A percentile compares a stretch with the other conserved stretches of the same genome.
Conservation (phyloP, 768 basidiomycete species). For the Strobilomyces echinocephalus region DNA sequence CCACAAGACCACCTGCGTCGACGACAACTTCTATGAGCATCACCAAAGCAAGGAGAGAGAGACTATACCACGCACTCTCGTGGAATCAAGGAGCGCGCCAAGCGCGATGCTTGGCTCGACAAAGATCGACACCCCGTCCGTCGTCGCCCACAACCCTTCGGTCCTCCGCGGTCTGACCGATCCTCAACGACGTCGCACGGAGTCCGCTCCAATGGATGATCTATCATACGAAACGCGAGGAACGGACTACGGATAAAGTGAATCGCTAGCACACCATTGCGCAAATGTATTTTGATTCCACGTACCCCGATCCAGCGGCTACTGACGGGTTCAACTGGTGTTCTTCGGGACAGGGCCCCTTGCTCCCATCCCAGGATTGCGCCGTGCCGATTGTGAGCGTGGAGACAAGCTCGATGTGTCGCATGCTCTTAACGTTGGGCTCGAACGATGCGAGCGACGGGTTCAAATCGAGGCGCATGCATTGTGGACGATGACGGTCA, state of each 20-base stretch:
- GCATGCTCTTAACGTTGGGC: slow-evolving; percentile 33
- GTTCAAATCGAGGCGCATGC: slow-evolving; percentile 11
- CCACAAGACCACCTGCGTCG: too few species aligned
- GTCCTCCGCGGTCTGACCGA: not conserved
- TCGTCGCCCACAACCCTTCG: not conserved
- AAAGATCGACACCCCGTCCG: not conserved
- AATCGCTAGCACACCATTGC: slow-evolving; percentile 28
- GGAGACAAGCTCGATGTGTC: slow-evolving; percentile 5
- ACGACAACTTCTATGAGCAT: too few species aligned
- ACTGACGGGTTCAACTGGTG: slow-evolving; percentile 23
- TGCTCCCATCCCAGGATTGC: slow-evolving; percentile 21
- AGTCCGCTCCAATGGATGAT: not conserved
- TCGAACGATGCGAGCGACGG: slow-evolving; percentile 31
- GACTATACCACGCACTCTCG: slow-evolving; percentile 26
- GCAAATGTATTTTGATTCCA: slow-evolving; percentile 35
- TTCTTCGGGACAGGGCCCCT: slow-evolving; percentile 27
- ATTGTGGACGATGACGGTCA: not conserved
- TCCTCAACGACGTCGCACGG: not conserved
- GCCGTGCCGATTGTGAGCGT: slow-evolving; percentile 21
- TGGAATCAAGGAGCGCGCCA: slow-evolving; percentile 29
- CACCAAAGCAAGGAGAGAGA: too few species aligned
- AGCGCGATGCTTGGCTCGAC: slow-evolving; percentile 29
- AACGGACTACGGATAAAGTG: not conserved
- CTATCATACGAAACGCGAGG: not conserved
- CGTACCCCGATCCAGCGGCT: slow-evolving; percentile 35